Base-by-base conservation (phyloP, 164 flowering plant genomes). In the Berberis vulgaris region DNA sequence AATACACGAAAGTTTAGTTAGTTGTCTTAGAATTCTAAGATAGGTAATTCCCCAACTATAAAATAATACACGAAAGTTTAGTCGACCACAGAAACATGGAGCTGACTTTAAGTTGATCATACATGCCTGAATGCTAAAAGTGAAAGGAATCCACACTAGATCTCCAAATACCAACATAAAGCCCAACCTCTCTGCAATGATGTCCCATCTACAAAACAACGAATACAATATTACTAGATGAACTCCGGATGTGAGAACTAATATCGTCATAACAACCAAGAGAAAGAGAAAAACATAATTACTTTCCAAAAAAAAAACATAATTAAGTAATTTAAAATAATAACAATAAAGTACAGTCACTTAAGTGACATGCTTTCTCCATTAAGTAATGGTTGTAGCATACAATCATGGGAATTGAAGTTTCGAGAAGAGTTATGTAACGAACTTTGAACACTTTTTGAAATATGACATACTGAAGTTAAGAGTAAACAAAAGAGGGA, bases 111-210 rank as follows among this genome's bases (percentile, higher is more conserved):
- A 69, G 62, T 65, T 5, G 38, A 10, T 45, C 59, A 39, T 55
- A 69, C 79, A 61, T 86, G 71, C 99, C 97, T 94, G 99, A 72
- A 94, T 89, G 75, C 97, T 91, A 68, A 94, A 94, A 43, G 97
- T 89, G 79, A 91, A 94, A 54, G 99, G 97, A 70, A 94, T 89
- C 99, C 97, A 94, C 53, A 89, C 93, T 55, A 94, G 77, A 82
- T 94, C 97, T 65, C 97, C 99, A 86, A 91, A 91, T 13, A 94
- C 96, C 78, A 94, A 74, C 97, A 94, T 94, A 80, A 88, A 94
- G 67, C 97, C 99, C 80, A 94, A 77, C 74, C 93, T 84, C 79
- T 94, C 97, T 8, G 99, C 99, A 77, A 94, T 94, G 62, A 94
- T 94, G 72, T 94, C 99, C 99, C 99, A 94, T 65, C 99, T 94